Conservation (phyloP, 768 basidiomycete species). For the Auricularia cornea region DNA sequence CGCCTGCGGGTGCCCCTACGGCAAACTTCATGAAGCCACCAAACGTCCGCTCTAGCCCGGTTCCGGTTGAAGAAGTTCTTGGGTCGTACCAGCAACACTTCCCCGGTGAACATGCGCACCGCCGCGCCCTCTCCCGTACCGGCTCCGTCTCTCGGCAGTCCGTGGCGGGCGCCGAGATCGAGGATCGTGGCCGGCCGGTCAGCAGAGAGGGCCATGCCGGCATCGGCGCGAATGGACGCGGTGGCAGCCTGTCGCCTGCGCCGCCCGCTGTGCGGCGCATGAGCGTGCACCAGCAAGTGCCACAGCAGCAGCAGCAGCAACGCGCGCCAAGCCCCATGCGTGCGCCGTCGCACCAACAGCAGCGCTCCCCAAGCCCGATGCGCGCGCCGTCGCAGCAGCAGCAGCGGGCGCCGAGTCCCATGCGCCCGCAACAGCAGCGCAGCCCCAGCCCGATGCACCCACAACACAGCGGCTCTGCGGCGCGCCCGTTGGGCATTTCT, state of each 20-base stretch:
- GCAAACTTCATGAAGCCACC: conserved; percentile 72
- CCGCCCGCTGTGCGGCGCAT: neutral
- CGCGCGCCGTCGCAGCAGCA: conserved; percentile 24
- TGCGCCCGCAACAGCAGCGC: conserved; percentile 36
- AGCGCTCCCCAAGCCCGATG: conserved; percentile 13
- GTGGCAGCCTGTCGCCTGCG: conserved; percentile 35
- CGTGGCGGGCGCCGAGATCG: conserved; percentile 22
- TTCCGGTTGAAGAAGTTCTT: conserved; percentile 67
- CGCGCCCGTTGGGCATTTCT: conserved; percentile 57
- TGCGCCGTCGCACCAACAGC: conserved; percentile 3
- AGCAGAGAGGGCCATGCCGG: conserved; percentile 69
- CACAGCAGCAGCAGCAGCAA: neutral
- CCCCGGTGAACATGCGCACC: conserved; percentile 55
- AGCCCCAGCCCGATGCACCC: too few species aligned
- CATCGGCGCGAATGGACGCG: conserved; percentile 59
- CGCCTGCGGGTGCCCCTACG: conserved; percentile 58
- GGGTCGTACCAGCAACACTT: conserved; percentile 74
- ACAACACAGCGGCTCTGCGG: neutral
- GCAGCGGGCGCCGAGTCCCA: conserved; percentile 56
- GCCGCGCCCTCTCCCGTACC: conserved; percentile 6
- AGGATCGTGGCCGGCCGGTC: conserved; percentile 37
- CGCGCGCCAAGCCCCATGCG: neutral
- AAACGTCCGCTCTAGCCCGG: conserved; percentile 25
- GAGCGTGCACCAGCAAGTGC: neutral
- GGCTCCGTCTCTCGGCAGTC: neutral